Evolutionary conservation across 164 flowering plant genomes (phyloP).

Genomic region (Kalanchoe fedtschenkoi): DNA sequence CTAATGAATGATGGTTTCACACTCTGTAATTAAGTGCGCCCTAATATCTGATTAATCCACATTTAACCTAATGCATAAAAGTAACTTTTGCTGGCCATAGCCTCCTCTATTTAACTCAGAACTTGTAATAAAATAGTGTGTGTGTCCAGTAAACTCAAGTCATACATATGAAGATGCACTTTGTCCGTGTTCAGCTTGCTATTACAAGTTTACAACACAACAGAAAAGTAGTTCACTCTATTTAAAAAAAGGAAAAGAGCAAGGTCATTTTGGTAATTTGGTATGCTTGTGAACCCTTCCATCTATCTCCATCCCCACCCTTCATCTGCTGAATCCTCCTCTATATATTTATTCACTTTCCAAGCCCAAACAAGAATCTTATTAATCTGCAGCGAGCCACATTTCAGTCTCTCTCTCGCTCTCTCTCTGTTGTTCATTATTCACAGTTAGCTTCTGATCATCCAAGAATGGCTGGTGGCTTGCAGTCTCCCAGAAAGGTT

Average conservation of each 20-base stretch:
- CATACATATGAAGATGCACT: background rate
- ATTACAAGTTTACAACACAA: background rate
- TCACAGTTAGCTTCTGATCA: background rate
- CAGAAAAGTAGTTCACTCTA: background rate
- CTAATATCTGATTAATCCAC: background rate
- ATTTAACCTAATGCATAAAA: background rate
- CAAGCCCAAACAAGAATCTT: background rate
- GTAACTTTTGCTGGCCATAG: background rate
- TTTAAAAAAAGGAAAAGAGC: background rate
- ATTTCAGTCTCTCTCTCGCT: background rate
- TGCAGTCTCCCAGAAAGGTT: slow-evolving; percentile 35
- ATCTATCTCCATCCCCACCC: too few species aligned
- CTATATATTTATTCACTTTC: background rate
- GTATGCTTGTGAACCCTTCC: background rate
- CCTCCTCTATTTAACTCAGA: too few species aligned
- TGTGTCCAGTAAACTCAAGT: background rate
- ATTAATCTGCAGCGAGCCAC: slow-evolving; percentile 4
- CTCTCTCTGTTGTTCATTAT: too few species aligned
- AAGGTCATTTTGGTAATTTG: background rate
- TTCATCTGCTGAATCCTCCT: background rate
- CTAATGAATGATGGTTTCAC: background rate
- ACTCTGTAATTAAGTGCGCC: background rate
- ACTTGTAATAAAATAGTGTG: background rate
- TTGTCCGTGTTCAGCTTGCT: background rate
- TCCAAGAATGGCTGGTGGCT: slow-evolving; percentile 31